These are phyloP conservation scores for Pseudopyrenochaeta lycopersici DNA, from an alignment of 2,329 filamentous ascomycete species.

Conservation along the genomic window DNA sequence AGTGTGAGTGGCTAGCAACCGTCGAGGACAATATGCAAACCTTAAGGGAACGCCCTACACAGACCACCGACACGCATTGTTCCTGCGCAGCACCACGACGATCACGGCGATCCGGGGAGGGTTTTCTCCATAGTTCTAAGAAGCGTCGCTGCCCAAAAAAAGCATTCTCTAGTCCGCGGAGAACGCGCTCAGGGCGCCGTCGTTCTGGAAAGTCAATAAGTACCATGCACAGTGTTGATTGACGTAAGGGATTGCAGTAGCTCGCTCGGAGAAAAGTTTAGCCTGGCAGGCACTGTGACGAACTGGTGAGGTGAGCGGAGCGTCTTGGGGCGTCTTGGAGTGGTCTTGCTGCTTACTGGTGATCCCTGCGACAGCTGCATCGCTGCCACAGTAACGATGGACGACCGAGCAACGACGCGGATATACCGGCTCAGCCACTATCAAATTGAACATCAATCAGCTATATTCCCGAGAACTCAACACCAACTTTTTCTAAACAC, in stretches of 20 bases:
- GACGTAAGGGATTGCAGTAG: slow-evolving; percentile 16
- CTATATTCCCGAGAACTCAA: neutral
- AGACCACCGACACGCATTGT: slow-evolving; percentile 1
- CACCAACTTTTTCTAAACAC: neutral
- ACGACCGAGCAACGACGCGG: slow-evolving; percentile 19
- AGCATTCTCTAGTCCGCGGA: slow-evolving; percentile 3
- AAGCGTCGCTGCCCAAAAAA: neutral
- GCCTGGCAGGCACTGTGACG: neutral
- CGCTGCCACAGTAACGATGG: slow-evolving; percentile 21
- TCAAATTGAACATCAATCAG: neutral
- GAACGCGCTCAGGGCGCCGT: neutral
- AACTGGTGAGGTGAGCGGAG: neutral
- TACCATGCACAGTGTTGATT: slow-evolving; percentile 13
- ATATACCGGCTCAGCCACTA: neutral
- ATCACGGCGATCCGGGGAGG: slow-evolving; percentile 22
- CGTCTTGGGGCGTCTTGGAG: slow-evolving; percentile 2
- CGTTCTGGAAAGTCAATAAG: slow-evolving; percentile 6
- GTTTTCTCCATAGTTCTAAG: slow-evolving; percentile 4
- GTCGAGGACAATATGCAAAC: slow-evolving; percentile 11
- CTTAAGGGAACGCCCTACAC: neutral
- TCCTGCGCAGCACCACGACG: slow-evolving; percentile 13
- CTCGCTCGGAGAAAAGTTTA: slow-evolving; percentile 1
- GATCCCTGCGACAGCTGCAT: slow-evolving; percentile 19
- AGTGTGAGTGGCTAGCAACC: slow-evolving; percentile 2
- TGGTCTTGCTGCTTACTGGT: slow-evolving; percentile 4